Evolutionary conservation across 2,329 filamentous ascomycete species (phyloP), one percentile per base, ranked within the genome.

Genomic region (Torrubiella hemipterigena): DNA sequence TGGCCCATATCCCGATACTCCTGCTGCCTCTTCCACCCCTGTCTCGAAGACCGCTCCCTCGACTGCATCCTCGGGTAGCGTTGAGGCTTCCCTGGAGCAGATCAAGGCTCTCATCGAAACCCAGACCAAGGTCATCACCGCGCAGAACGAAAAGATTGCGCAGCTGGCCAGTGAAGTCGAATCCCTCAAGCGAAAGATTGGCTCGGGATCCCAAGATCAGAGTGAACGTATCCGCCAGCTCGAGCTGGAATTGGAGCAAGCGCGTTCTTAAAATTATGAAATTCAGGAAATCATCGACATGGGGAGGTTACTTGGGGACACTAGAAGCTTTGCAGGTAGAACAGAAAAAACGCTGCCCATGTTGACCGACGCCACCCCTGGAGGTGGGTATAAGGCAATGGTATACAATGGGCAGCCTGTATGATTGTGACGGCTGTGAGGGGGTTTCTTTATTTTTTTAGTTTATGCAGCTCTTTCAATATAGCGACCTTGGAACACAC

Each of bases 91-190:
- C 6, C 68, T 94, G 26, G 64, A 72, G 22, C 72, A 87, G 46
- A 91, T 93, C 58, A 89, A 83, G 58, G 62, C 70, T 33, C 61
- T 91, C 44, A 65, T 95, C 20, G 74, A 83, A 52, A 69, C 72
- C 40, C 86, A 94, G 58, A 83, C 73, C 33, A 74, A 73, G 61
- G 74, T 85, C 41, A 82, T 94, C 49, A 73, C 65, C 38, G 65
- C 72, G n/a, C 81, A 94, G 58, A 81, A 72, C 30, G 69, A 81
- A 48, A 78, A 86, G 53, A 85, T 93, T 44, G 67, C 67, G 30
- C 63, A 67, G 17, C 59, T 93, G 29, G 72, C 81, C 3, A 56
- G 63, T 18, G 83, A 93, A 54, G 77, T 93, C 11, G 84, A 91
- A 49, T 69, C 71, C 12, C 65, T 95, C 44, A 93, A 93, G 70